Evolutionary conservation across 129 eudicot species (phyloP).

Genomic region (Ambrosia trifida): DNA sequence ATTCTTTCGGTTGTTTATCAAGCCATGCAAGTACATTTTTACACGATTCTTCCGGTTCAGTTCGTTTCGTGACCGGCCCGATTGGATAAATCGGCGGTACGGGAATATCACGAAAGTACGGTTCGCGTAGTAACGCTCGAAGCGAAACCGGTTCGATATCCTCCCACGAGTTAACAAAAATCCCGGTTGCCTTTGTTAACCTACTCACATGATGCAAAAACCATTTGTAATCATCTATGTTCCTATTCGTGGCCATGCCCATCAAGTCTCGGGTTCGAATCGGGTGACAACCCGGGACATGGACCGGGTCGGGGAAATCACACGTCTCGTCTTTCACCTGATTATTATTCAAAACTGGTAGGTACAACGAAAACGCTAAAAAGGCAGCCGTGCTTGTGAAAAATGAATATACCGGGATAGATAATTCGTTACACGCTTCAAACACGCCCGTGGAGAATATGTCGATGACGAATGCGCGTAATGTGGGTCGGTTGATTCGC

Average conservation of each 20-base stretch:
- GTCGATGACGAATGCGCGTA: slow-evolving; percentile 42
- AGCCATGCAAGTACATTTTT: slow-evolving; percentile 40
- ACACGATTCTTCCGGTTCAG: slow-evolving; percentile 13
- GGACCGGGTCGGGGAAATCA: slow-evolving; percentile 39
- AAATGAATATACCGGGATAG: slow-evolving; percentile 41
- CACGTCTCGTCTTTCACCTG: slow-evolving; percentile 47
- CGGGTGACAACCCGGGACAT: slow-evolving; percentile 47
- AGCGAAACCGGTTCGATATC: slow-evolving; percentile 43
- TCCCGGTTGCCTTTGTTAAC: slow-evolving; percentile 36
- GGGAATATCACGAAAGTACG: slow-evolving; percentile 21
- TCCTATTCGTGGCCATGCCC: slow-evolving; percentile 36
- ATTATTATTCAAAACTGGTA: slow-evolving; percentile 33
- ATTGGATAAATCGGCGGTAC: slow-evolving; percentile 35
- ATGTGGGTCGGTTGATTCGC: slow-evolving; percentile 16
- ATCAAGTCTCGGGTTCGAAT: slow-evolving; percentile 36
- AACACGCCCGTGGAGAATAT: slow-evolving; percentile 42
- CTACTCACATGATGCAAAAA: slow-evolving; percentile 28
- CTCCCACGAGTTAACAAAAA: slow-evolving; percentile 50
- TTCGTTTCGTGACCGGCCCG: slow-evolving; percentile 45
- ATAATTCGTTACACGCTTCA: slow-evolving; percentile 29
- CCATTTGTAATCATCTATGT: slow-evolving; percentile 39
- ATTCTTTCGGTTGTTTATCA: slow-evolving; percentile 45
- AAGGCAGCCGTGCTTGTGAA: slow-evolving; percentile 34
- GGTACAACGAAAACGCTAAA: slow-evolving; percentile 40
- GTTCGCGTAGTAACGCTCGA: slow-evolving; percentile 25